Evolutionary conservation across 192 early-diverging fungal species (phyloP).

Genomic region (Coemansia sp.): DNA sequence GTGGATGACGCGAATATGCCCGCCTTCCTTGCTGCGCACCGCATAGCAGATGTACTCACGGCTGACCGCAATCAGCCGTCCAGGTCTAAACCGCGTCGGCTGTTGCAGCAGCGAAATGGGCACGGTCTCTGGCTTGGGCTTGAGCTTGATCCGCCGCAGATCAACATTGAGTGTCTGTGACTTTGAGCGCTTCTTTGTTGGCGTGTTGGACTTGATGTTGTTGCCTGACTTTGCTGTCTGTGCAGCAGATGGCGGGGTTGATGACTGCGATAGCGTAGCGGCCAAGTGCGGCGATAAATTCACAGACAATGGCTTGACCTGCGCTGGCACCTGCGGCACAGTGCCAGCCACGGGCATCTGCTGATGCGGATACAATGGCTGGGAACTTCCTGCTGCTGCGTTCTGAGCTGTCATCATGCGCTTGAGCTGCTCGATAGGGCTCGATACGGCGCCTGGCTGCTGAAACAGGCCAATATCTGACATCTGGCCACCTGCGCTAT

Average conservation of each 20-base stretch:
- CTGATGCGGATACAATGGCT: slow-evolving; percentile 6
- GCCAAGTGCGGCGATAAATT: slow-evolving; percentile 23
- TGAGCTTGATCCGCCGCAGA: slow-evolving; percentile 26
- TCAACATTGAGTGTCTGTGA: slow-evolving; percentile 20
- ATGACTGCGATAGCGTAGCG: background rate
- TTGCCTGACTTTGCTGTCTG: background rate
- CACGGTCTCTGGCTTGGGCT: slow-evolving; percentile 35
- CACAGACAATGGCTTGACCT: slow-evolving; percentile 8
- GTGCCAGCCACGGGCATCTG: background rate
- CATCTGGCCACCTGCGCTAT: slow-evolving; percentile 19
- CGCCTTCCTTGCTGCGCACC: slow-evolving; percentile 51
- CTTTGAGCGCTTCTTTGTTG: slow-evolving; percentile 17
- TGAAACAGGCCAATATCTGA: slow-evolving; percentile 4
- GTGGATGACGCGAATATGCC: slow-evolving; percentile 47
- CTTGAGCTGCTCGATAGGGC: slow-evolving; percentile 43
- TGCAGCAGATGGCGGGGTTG: background rate
- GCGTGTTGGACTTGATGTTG: slow-evolving; percentile 11
- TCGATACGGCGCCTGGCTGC: slow-evolving; percentile 7
- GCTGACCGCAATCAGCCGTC: slow-evolving; percentile 43
- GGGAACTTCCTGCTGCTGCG: slow-evolving; percentile 8
- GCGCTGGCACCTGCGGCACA: background rate
- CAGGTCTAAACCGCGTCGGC: slow-evolving; percentile 36
- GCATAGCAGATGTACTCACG: slow-evolving; percentile 53
- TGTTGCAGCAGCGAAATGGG: slow-evolving; percentile 50
- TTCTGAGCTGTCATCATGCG: slow-evolving; percentile 43